A percentile compares a stretch with the other conserved stretches of the same genome.
Evolutionary conservation across 768 basidiomycete species (phyloP).

Genomic region (Hericium alpestre): DNA sequence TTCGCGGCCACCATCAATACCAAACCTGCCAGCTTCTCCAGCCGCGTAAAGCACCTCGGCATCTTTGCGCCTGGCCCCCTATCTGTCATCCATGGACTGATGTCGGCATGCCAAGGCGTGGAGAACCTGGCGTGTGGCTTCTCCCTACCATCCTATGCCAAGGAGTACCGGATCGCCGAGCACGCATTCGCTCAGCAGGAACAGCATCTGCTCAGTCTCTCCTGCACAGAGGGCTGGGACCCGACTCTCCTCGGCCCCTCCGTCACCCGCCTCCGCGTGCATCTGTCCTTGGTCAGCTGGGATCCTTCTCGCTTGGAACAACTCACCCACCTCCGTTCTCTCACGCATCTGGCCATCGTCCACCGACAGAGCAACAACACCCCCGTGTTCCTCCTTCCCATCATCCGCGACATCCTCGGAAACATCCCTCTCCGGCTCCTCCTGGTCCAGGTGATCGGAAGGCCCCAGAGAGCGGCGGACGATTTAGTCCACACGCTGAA

Average conservation of each 20-base stretch:
- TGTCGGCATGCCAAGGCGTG: conserved; percentile 22
- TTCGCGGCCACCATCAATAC: conserved; percentile 20
- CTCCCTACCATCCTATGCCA: conserved; percentile 19
- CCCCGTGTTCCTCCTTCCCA: background rate
- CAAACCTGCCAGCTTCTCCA: conserved; percentile 17
- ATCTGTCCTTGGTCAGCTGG: conserved; percentile 1
- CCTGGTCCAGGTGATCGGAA: background rate
- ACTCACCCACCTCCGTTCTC: background rate
- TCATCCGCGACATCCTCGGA: background rate
- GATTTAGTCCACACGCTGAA: background rate
- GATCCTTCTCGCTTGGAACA: background rate
- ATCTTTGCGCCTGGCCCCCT: conserved; percentile 27
- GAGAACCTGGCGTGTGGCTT: conserved; percentile 27
- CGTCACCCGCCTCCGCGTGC: background rate
- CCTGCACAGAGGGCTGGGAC: background rate
- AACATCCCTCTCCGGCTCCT: background rate
- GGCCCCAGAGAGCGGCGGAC: background rate
- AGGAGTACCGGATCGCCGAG: conserved; percentile 3
- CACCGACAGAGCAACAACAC: background rate
- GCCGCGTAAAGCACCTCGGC: conserved; percentile 23
- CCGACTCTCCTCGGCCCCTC: background rate
- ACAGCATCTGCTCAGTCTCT: background rate
- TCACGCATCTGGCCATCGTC: background rate
- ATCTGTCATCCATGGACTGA: conserved; percentile 21
- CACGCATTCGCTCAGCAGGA: background rate